Percentiles rank a stretch among this genome's conserved stretches.
Conservation (phyloP, 176 grass and related monocot species). For the Themeda triandra region DNA sequence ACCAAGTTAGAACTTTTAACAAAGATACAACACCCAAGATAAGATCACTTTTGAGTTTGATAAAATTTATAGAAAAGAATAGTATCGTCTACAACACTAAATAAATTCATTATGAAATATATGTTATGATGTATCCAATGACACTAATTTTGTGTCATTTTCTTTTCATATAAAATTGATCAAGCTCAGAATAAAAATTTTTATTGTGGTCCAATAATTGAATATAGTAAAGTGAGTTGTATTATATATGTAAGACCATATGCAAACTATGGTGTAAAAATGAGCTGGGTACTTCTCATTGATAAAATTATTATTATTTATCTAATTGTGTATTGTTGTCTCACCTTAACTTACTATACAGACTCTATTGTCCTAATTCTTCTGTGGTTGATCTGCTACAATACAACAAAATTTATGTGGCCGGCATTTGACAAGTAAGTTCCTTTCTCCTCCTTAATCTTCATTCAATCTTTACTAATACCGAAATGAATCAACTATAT, state of each 20-base stretch:
- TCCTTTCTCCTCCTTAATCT: background rate
- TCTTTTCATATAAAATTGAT: background rate
- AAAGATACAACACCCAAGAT: too few species aligned
- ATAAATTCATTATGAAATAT: background rate
- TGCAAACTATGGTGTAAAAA: too few species aligned
- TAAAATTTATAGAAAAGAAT: background rate
- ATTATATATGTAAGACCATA: too few species aligned
- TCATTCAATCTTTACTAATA: background rate
- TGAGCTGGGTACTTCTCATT: background rate
- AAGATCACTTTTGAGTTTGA: background rate
- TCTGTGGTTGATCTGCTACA: conserved; percentile 15
- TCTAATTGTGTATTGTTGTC: background rate
- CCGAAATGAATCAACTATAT: background rate
- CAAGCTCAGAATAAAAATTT: too few species aligned
- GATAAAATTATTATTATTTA: background rate
- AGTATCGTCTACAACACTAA: background rate
- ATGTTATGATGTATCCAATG: background rate
- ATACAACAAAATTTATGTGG: background rate
- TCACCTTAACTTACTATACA: background rate
- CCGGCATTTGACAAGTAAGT: conserved; percentile 18
- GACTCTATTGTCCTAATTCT: conserved; percentile 13
- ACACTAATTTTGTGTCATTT: background rate
- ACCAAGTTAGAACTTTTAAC: too few species aligned
- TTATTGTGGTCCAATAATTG: too few species aligned
- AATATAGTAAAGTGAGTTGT: too few species aligned